Evolutionary conservation across 1,284 basidiomycete genomes (phyloP).

Genomic region (Gomphus bonarii): DNA sequence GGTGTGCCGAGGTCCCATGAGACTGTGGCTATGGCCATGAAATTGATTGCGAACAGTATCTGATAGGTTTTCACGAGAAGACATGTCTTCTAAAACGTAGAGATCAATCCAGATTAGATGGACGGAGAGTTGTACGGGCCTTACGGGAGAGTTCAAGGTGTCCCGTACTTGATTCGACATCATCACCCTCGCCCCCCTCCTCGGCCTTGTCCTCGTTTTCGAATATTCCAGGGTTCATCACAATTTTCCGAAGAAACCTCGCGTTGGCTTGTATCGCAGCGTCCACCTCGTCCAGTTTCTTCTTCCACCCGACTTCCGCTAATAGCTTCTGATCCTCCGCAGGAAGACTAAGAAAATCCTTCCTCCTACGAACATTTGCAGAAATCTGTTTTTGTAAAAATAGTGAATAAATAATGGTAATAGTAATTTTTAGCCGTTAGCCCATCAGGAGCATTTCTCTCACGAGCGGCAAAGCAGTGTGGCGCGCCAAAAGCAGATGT

Average conservation of each 20-base stretch:
- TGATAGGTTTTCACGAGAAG: not conserved
- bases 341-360: slow-evolving; percentile 57
- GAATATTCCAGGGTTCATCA: slow-evolving; percentile 66
- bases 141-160: not conserved
- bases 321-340: slow-evolving; percentile 51
- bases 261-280: slow-evolving; percentile 61
- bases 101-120: not conserved
- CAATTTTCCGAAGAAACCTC: slow-evolving; percentile 53
- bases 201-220: slow-evolving; percentile 25
- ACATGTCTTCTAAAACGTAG: not conserved
- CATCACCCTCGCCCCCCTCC: slow-evolving; percentile 7
- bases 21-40: not conserved
- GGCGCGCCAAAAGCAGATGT: not conserved
- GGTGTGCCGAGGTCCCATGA: slow-evolving; percentile 1
- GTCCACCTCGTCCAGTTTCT: slow-evolving; percentile 58
- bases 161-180: slow-evolving; percentile 6
- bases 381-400: slow-evolving; percentile 39
- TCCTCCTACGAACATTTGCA: slow-evolving; percentile 64
- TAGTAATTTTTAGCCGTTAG: no score
- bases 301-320: slow-evolving; percentile 50
- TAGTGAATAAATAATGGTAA: no score
- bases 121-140: slow-evolving; percentile 7
- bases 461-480: slow-evolving; percentile 8
- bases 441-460: not conserved
- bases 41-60: not conserved